These are phyloP conservation scores for Tolypocladium inflatum DNA, from an alignment of 2,329 filamentous ascomycete species.

Conservation along the genomic window DNA sequence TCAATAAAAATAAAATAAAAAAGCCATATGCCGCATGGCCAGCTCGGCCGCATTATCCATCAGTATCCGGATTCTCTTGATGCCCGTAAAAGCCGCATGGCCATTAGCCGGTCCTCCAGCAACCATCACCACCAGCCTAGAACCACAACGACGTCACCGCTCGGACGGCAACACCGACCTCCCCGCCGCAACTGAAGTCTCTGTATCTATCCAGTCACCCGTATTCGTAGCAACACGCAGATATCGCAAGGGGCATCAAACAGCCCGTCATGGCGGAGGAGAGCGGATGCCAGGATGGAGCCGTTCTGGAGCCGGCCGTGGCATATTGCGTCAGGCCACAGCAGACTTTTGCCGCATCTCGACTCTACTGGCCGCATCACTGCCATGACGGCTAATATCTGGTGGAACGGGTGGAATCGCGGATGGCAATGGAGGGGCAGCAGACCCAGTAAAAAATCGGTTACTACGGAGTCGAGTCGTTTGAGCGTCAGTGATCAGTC, in stretches of 20 bases:
- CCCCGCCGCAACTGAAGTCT: background rate
- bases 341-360: constrained; percentile 5
- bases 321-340: constrained; percentile 5
- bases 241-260: background rate
- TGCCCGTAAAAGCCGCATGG: constrained; percentile 1
- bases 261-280: background rate
- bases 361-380: background rate
- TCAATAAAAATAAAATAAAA: no score
- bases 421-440: background rate
- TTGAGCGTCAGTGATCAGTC: background rate
- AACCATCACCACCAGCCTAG: background rate
- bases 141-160: background rate
- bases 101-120: background rate
- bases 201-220: background rate
- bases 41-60: background rate
- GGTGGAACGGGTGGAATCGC: background rate
- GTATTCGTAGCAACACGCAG: background rate
- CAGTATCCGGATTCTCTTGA: background rate
- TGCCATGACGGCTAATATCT: background rate
- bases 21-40: background rate
- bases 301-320: background rate
- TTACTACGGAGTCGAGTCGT: background rate
- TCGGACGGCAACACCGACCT: background rate
- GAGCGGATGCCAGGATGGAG: background rate
- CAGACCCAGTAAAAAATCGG: background rate